A percentile compares a stretch with the other conserved stretches of the same genome.
Conservation (phyloP, 2,329 filamentous ascomycete genomes). For the Aspergillus nomiae region DNA sequence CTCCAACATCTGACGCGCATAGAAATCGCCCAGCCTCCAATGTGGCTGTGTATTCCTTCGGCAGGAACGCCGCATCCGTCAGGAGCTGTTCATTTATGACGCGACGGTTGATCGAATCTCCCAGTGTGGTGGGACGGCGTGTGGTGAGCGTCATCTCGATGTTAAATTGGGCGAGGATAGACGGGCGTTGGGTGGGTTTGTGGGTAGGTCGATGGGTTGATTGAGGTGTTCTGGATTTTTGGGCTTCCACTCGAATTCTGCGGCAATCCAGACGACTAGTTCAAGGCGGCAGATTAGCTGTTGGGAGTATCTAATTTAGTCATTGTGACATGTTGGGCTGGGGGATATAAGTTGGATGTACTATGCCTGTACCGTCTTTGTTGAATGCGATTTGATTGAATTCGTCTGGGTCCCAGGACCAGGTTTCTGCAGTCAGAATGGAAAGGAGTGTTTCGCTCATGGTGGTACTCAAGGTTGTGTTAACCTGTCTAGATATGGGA, state of each 20-base stretch:
- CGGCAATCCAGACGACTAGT: neutral
- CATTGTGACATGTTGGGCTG: no score
- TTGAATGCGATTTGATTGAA: neutral
- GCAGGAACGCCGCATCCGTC: neutral
- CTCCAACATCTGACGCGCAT: neutral
- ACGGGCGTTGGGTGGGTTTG: neutral
- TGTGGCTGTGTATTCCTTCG: neutral
- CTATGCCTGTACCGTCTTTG: neutral
- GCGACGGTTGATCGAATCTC: neutral
- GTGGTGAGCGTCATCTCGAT: neutral
- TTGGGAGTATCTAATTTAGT: neutral
- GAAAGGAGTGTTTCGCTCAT: no score
- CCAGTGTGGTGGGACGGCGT: neutral
- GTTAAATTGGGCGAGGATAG: neutral
- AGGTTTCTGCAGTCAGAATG: neutral
- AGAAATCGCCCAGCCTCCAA: neutral
- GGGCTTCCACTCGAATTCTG: neutral
- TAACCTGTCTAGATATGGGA: no score
- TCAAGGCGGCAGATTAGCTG: neutral
- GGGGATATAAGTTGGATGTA: neutral
- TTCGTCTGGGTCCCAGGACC: neutral
- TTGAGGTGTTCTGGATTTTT: neutral
- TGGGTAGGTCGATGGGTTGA: neutral
- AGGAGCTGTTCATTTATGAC: neutral
- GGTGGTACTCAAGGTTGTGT: no score